Base-by-base conservation (phyloP, 306 rosid species). In the Benincasa hispida region DNA sequence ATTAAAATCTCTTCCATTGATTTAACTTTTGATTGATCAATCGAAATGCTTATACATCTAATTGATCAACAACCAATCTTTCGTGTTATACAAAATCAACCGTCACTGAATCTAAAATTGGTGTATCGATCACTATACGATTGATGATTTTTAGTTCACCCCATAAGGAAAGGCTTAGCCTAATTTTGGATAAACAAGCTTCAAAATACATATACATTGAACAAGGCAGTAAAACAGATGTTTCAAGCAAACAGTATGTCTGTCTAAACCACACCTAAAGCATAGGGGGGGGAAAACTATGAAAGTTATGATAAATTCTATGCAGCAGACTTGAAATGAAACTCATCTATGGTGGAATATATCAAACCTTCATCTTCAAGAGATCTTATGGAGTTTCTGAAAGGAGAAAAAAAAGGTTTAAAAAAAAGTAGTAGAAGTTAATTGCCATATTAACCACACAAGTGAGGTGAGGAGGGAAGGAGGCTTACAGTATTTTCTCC, bases 311-410 rank as follows among this genome's bases (percentile, higher is more conserved):
- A 4, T 56, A 60, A 50, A 32, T 85, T 53, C 59, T 78, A 78
- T 85, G 86, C 85, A 77, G 93, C 91, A 77, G 84, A 83, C 82
- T 94, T 94, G 89, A 81, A 94, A 78, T 94, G 99, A 84, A 77
- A 84, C 75, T 94, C 99, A 76, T 94, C 99, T 19, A 87, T 87
- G 69, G 99, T 94, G 75, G 97, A 90, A 87, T 92, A 94, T 61
- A 92, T 85, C 28, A 84, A 24, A 72, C 99, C 97, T 28, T 94
- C 99, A 10, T 89, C 96, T 80, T 89, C 93, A 50, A 90, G 96
- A 54, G 91, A 45, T 80, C 84, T 88, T 25, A 94, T 83, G 17
- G 93, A 84, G 56, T 88, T 85, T 90, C 99, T 92, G 90, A 48
- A 57, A 60, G 54, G 66, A 22, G 27, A 41, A 48, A 5, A 9